phyloP scores from a whole-genome alignment of 768 basidiomycete genomes.

The Termitomyces sp. region DNA sequence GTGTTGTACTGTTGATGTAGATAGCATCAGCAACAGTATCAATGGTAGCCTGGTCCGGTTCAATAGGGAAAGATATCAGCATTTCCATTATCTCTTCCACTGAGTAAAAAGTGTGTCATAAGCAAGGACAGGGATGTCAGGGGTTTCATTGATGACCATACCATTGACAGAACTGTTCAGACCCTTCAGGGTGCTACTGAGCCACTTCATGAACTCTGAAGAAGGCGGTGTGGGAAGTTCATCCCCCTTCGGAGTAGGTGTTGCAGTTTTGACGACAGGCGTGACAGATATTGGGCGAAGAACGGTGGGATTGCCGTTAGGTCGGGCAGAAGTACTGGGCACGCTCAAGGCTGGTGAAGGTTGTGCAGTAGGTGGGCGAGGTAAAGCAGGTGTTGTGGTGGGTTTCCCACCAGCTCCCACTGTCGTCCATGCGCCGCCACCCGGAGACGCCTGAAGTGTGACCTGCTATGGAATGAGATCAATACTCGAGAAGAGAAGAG shows the following conservation, averaged over 20 bases:
- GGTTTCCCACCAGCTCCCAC: constrained; percentile 77
- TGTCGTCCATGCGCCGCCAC: constrained; percentile 71
- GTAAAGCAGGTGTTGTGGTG: constrained; percentile 24
- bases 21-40: constrained; percentile 96
- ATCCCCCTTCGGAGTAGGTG: constrained; percentile 42
- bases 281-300: constrained; percentile 29
- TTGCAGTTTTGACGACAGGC: constrained; percentile 25
- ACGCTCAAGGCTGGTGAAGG: constrained; percentile 23
- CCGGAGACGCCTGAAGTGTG: constrained; percentile 19
- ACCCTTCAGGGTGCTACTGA: constrained; percentile 78
- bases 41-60: constrained; percentile 72
- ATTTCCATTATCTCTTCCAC: constrained; percentile 97
- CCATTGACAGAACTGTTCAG: constrained; percentile 68
- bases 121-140: neutral
- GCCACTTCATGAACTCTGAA: constrained; percentile 90
- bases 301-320: constrained; percentile 30
- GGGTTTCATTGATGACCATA: constrained; percentile 18
- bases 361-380: constrained; percentile 23
- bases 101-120: constrained; percentile 21
- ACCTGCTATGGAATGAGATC: constrained; percentile 18
- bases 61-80: constrained; percentile 90
- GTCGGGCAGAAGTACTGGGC: constrained; percentile 26
- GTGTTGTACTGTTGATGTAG: constrained; percentile 89
- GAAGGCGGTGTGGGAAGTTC: constrained; percentile 65
- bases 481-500: neutral